A percentile compares a stretch with the other conserved stretches of the same genome.
Conservation (phyloP, 208 protist species). For the Entamoeba nuttalli region DNA sequence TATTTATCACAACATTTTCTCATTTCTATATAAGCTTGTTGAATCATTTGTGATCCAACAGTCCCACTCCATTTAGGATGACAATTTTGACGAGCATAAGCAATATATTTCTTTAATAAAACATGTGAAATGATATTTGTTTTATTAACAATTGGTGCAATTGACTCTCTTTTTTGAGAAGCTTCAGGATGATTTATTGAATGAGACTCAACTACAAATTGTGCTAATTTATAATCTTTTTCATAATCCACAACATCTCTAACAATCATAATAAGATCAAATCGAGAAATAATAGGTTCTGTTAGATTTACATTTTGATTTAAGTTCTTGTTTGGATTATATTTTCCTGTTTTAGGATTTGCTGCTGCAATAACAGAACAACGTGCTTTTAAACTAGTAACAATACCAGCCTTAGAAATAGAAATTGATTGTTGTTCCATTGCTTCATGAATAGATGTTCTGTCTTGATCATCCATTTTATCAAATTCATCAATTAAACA, state of each 20-base stretch:
- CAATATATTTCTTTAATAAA: neutral
- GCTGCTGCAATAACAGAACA: conserved; percentile 94
- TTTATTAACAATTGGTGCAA: neutral
- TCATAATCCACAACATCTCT: conserved; percentile 71
- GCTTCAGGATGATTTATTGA: conserved; percentile 18
- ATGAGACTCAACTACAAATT: conserved; percentile 88
- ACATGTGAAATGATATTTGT: neutral
- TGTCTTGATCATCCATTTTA: neutral
- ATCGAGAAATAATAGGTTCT: conserved; percentile 4
- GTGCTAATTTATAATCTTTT: conserved; percentile 71
- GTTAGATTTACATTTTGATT: neutral
- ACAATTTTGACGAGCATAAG: neutral
- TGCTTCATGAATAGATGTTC: conserved; percentile 92
- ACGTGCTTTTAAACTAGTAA: conserved; percentile 57
- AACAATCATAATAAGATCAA: conserved; percentile 87
- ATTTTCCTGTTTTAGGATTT: conserved; percentile 87
- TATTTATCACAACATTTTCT: neutral
- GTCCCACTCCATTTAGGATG: neutral
- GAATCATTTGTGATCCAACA: neutral
- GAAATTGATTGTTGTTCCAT: conserved; percentile 99
- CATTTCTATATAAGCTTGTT: too few relatives aligned
- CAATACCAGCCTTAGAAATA: conserved; percentile 98
- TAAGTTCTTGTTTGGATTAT: conserved; percentile 56
- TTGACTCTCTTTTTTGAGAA: neutral
- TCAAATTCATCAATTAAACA: conserved; percentile 44